phyloP scores from a whole-genome alignment of 306 rosid genomes.

The Canavalia ensiformis region DNA sequence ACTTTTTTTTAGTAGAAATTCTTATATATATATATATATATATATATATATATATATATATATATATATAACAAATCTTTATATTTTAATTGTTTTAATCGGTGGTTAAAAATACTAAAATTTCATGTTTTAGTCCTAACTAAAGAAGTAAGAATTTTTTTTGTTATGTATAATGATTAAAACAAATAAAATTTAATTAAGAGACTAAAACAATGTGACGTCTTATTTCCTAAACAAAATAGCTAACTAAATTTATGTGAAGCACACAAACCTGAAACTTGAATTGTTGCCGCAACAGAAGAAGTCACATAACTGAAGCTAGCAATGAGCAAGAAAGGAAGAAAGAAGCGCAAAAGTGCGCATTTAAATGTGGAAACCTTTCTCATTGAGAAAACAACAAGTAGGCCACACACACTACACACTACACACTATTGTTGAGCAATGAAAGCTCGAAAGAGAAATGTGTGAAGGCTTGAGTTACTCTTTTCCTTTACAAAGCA shows the following conservation, averaged over 20 bases:
- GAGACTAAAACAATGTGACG: no score
- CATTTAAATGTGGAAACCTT: neutral
- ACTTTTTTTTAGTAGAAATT: no score
- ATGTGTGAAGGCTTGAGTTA: slow-evolving; percentile 19
- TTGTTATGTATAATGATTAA: no score
- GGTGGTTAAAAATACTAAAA: no score
- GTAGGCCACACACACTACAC: neutral
- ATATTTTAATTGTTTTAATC: no score
- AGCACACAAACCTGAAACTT: slow-evolving; percentile 18
- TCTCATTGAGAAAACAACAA: slow-evolving; percentile 30
- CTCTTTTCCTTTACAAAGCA: neutral
- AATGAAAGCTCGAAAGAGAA: slow-evolving; percentile 8
- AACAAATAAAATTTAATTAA: no score
- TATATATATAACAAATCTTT: no score
- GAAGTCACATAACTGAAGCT: neutral
- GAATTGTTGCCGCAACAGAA: slow-evolving; percentile 15
- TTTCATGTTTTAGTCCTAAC: no score
- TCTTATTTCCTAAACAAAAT: neutral
- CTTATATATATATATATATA: no score
- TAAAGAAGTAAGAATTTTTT: no score
- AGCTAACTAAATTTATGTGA: neutral
- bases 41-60: no score
- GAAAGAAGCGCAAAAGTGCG: slow-evolving; percentile 3
- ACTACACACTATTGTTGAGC: neutral
- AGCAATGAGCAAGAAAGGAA: neutral